Base-by-base conservation (phyloP, 1,139 yeast species). In the Nadsonia commutata region DNA sequence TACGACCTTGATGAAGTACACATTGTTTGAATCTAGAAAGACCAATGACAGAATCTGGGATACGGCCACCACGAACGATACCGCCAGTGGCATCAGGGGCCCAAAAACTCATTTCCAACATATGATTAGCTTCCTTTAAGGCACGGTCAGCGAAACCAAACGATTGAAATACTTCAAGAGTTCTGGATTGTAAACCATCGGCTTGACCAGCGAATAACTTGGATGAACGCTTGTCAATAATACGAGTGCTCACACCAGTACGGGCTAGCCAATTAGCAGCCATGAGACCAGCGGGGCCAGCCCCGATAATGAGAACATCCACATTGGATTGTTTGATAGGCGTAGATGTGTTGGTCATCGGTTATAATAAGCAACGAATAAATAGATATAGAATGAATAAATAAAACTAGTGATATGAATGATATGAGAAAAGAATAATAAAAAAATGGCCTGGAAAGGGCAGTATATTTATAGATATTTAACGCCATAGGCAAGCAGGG, bases 241-340 rank as follows among this genome's bases (percentile, higher is more conserved):
- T 58, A 19, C 64, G 51, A 45, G 54, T 55, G 16, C 59, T 51
- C 18, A 55, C 49, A 20, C 67, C 67, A 19, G 62, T 51, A 31
- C 67, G 52, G 13, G 61, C 62, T 45, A 57, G 53, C 60, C 62
- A 58, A 33, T 52, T 51, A 19, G 63, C 62, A 38, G 58, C 56
- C 62, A 58, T 58, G 40, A 49, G 51, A 11, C 55, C 67, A 8
- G 67, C 62, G 3, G 67, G 67, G 27, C 67, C 67, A 22, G 67
- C 67, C 18, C 67, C 67, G 38, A 63, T 54, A 22, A 63, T 59
- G 31, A 63, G 52, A 13, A 63, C 67, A 46, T 63, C 67, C n/a
- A 58, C 55, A 23, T 57, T 48, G 4, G 63, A 54, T 43, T 52
- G 53, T 48, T 56, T 47, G 9, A 21, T 9, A 6, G 6, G 6